These are phyloP conservation scores for Phaeotremella fagi DNA, from an alignment of 768 basidiomycete species.

Conservation along the genomic window DNA sequence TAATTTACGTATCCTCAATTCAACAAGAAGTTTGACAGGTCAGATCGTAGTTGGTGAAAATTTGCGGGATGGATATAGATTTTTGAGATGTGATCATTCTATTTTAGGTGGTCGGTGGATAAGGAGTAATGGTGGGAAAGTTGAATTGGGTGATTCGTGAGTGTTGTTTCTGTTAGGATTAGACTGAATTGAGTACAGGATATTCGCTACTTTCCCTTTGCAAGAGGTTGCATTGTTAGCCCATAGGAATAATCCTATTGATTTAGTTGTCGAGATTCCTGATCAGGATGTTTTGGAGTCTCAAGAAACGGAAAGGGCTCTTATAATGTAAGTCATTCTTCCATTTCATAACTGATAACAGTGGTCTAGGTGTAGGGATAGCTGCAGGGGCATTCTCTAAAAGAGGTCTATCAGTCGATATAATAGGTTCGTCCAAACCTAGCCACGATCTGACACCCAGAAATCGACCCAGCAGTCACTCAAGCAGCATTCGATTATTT, in stretches of 20 bases:
- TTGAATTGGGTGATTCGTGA: constrained; percentile 55
- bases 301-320: constrained; percentile 8
- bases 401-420: constrained; percentile 66
- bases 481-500: constrained; percentile 74
- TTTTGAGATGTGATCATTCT: constrained; percentile 57
- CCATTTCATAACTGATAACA: constrained; percentile 47
- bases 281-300: constrained; percentile 59
- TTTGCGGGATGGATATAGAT: constrained; percentile 43
- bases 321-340: constrained; percentile 11
- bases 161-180: constrained; percentile 5
- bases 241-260: constrained; percentile 51
- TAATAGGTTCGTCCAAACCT: constrained; percentile 52
- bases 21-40: constrained; percentile 58
- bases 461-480: constrained; percentile 89
- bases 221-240: constrained; percentile 80
- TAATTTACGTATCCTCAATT: constrained; percentile 36
- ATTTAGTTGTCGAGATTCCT: constrained; percentile 12
- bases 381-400: constrained; percentile 68
- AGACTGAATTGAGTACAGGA: constrained; percentile 51
- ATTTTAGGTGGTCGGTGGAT: constrained; percentile 74
- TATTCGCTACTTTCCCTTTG: constrained; percentile 76
- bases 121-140: constrained; percentile 52
- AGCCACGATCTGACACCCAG: constrained; percentile 39
- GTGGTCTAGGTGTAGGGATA: constrained; percentile 83
- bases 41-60: constrained; percentile 74